Evolutionary conservation across 2,329 filamentous ascomycete species (phyloP), one percentile per base, ranked within the genome.

Genomic region (Cucurbitaria berberidis): DNA sequence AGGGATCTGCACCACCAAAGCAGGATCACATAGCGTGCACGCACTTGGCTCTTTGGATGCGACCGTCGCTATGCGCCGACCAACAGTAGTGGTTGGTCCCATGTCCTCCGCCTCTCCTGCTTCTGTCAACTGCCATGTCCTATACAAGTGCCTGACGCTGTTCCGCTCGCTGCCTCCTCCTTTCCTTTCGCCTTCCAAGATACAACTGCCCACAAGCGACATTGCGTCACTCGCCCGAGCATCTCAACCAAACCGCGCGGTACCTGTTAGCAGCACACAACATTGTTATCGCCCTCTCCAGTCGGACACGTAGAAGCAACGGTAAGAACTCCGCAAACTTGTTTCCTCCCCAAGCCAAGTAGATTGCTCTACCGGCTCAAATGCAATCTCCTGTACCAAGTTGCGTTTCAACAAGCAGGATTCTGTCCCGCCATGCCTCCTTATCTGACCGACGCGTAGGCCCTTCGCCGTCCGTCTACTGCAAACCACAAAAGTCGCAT

Each of bases 401-500:
- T 26, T 49, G 41, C 27, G 43, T 45, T 40, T 39, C 27, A 21
- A 29, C 40, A 19, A 38, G 18, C 19, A 24, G 34, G 34, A 2
- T 24, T 26, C 15, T 19, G 35, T 24, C 34, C 45, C 30, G 29
- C 43, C 38, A 49, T 51, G 51, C n/a, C n/a, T 30, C 40, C 45
- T 53, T 57, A 53, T 61, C 60, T 62, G 45, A 62, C 56, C 3
- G 35, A 24, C 26, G 27, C 22, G n/a, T 49, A 63, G 60, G 41
- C 50, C 48, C 15, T 38, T 56, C 52, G 48, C 52, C 51, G 38
- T 42, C 52, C 39, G 42, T 49, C 40, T 48, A 47, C 48, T 53
- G 57, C 53, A 53, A 52, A 36, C 40, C 55, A 57, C 53, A 55
- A 53, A 36, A 52, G n/a, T 27, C 27, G n/a, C 29, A 22, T 36